Evolutionary conservation across 495 filamentous ascomycete genomes (phyloP).

Genomic region (Pyrenula massariospora): DNA sequence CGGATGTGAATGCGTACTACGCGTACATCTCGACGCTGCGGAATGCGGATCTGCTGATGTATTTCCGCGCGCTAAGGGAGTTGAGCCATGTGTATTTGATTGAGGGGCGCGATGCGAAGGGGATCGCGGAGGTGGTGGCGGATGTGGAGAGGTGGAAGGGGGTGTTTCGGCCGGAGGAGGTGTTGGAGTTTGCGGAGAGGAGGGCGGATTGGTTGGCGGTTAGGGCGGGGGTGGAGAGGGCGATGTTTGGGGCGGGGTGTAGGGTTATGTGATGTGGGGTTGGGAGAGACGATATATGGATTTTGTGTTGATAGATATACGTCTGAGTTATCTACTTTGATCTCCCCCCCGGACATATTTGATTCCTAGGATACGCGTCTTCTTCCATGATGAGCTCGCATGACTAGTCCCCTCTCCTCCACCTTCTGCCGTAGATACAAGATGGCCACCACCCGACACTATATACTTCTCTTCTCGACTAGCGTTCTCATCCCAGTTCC

Average conservation of each 20-base stretch:
- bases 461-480: no score
- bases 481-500: no score
- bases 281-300: no score
- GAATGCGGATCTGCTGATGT: slow-evolving; percentile 72
- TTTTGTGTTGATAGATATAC: no score
- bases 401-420: no score
- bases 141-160: slow-evolving; percentile 82
- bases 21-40: slow-evolving; percentile 68
- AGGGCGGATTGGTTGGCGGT: slow-evolving; percentile 91
- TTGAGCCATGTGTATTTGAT: slow-evolving; percentile 93
- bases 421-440: no score
- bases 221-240: slow-evolving; percentile 77
- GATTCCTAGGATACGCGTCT: no score
- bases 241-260: slow-evolving; percentile 96
- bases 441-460: no score
- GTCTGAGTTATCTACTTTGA: no score
- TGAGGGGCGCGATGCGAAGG: slow-evolving; percentile 76
- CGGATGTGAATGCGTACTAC: slow-evolving; percentile 91
- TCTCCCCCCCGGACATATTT: no score
- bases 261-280: slow-evolving; percentile 70
- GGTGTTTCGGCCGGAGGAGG: slow-evolving; percentile 89
- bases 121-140: slow-evolving; percentile 88
- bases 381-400: no score
- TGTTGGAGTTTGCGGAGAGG: slow-evolving; percentile 92
- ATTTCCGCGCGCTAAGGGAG: slow-evolving; percentile 87